Evolutionary conservation across 768 basidiomycete species (phyloP).

Genomic region (Lactarius indigo): DNA sequence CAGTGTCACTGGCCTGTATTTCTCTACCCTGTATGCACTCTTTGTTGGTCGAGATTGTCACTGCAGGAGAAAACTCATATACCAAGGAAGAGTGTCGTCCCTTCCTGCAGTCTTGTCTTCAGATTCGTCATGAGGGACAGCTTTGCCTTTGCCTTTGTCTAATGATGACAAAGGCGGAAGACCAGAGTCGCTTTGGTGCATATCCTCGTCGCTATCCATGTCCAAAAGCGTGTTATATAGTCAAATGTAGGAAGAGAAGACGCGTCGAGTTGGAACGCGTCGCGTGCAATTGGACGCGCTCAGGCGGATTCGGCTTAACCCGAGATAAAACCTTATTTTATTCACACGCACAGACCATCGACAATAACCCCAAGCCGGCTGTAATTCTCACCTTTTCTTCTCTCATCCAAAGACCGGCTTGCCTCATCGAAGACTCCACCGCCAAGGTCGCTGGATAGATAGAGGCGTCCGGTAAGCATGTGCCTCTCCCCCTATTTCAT

Average conservation of each 20-base stretch:
- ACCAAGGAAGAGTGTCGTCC: slow-evolving; percentile 84
- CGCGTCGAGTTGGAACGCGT: slow-evolving; percentile 15
- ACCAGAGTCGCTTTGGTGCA: slow-evolving; percentile 42
- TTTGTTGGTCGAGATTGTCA: slow-evolving; percentile 12
- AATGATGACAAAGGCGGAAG: slow-evolving; percentile 24
- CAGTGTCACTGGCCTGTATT: slow-evolving; percentile 88
- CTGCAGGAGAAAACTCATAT: slow-evolving; percentile 28
- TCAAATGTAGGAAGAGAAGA: background rate
- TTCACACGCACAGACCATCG: slow-evolving; percentile 45
- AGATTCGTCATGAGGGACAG: slow-evolving; percentile 37
- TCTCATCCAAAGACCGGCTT: slow-evolving; percentile 41
- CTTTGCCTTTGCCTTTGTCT: slow-evolving; percentile 75
- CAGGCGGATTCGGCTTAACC: slow-evolving; percentile 1
- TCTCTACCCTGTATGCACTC: slow-evolving; percentile 71
- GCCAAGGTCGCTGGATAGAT: slow-evolving; percentile 88
- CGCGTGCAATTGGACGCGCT: background rate
- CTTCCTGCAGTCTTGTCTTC: slow-evolving; percentile 34
- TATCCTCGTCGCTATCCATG: slow-evolving; percentile 62
- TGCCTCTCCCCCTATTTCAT: background rate
- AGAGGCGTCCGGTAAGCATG: slow-evolving; percentile 51
- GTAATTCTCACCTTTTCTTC: slow-evolving; percentile 27
- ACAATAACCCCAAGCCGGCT: slow-evolving; percentile 33
- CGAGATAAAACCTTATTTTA: slow-evolving; percentile 29
- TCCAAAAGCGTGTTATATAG: background rate
- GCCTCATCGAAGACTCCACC: slow-evolving; percentile 94